phyloP scores from a whole-genome alignment of 768 basidiomycete species.

The Gloeostereum incarnatum region DNA sequence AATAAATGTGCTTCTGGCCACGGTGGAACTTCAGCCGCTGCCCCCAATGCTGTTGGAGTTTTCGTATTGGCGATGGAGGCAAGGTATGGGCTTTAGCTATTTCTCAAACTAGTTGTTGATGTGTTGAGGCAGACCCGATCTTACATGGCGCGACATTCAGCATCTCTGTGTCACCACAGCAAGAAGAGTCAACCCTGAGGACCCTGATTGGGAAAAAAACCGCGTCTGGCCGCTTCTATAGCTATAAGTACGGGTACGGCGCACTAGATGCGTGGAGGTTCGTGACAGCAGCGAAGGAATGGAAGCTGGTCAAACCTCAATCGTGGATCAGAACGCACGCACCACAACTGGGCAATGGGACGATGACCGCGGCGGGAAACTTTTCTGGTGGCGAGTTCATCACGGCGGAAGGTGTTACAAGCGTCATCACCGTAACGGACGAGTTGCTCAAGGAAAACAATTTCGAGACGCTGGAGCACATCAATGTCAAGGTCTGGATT shows the following conservation, averaged over 20 bases:
- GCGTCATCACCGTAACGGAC: slow-evolving; percentile 55
- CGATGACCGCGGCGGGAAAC: slow-evolving; percentile 39
- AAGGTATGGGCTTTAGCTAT: slow-evolving; percentile 37
- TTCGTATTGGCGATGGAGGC: slow-evolving; percentile 85
- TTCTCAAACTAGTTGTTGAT: slow-evolving; percentile 7
- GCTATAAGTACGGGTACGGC: slow-evolving; percentile 96
- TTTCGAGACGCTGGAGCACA: slow-evolving; percentile 83
- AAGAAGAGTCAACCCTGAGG: slow-evolving; percentile 71
- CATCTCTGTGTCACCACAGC: slow-evolving; percentile 77
- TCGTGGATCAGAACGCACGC: slow-evolving; percentile 78
- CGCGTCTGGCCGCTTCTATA: slow-evolving; percentile 50
- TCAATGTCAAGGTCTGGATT: slow-evolving; percentile 91
- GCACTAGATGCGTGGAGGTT: slow-evolving; percentile 76
- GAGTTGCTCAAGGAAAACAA: slow-evolving; percentile 65
- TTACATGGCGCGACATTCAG: slow-evolving; percentile 96
- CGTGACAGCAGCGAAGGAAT: slow-evolving; percentile 71
- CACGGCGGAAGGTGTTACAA: slow-evolving; percentile 49
- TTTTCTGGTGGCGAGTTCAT: slow-evolving; percentile 65
- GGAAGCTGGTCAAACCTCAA: slow-evolving; percentile 90
- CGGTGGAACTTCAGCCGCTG: slow-evolving; percentile 96
- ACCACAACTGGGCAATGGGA: slow-evolving; percentile 54
- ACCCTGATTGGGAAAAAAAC: slow-evolving; percentile 93
- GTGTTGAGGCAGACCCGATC: slow-evolving; percentile 57
- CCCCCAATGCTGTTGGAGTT: slow-evolving; percentile 92
- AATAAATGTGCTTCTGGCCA: slow-evolving; percentile 74